A percentile compares a stretch with the other conserved stretches of the same genome.
phyloP scores from a whole-genome alignment of 805 yeast species.

The Candida ficus region DNA sequence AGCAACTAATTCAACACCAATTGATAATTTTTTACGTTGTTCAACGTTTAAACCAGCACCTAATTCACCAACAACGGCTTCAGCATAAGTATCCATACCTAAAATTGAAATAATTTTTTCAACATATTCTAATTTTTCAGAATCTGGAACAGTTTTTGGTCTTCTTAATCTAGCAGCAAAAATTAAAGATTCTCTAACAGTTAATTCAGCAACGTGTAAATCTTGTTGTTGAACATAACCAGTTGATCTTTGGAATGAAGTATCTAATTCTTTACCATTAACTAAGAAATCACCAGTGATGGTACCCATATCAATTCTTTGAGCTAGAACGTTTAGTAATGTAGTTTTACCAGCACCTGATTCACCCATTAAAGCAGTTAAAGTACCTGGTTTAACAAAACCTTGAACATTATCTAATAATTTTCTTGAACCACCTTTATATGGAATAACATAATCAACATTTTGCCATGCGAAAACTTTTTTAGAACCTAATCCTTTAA shows the following conservation, averaged over 20 bases:
- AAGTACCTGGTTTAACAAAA: conserved; percentile 32
- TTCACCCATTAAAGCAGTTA: conserved; percentile 60
- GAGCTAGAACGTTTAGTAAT: conserved; percentile 25
- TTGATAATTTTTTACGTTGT: conserved; percentile 55
- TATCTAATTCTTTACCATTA: conserved; percentile 50
- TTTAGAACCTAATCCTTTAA: conserved; percentile 25
- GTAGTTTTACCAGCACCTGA: conserved; percentile 15
- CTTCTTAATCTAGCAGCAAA: conserved; percentile 65
- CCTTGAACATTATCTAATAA: conserved; percentile 11
- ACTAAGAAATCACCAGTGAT: conserved; percentile 29
- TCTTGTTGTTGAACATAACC: conserved; percentile 38
- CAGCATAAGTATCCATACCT: conserved; percentile 57
- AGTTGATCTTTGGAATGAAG: conserved; percentile 56
- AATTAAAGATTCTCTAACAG: conserved; percentile 62
- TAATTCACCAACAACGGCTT: conserved; percentile 64
- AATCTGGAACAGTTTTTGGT: conserved; percentile 42
- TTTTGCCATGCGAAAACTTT: conserved; percentile 30
- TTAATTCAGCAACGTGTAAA: conserved; percentile 51
- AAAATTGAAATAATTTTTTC: conserved; percentile 55
- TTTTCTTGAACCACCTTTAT: conserved; percentile 32
- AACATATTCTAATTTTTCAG: conserved; percentile 57
- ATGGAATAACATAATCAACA: conserved; percentile 30
- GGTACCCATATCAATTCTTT: conserved; percentile 50
- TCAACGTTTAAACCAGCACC: conserved; percentile 62
- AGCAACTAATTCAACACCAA: conserved; percentile 60